Percentiles rank a stretch among this genome's conserved stretches.
phyloP scores from a whole-genome alignment of 495 filamentous ascomycete species.

The Lepidopterella palustris region DNA sequence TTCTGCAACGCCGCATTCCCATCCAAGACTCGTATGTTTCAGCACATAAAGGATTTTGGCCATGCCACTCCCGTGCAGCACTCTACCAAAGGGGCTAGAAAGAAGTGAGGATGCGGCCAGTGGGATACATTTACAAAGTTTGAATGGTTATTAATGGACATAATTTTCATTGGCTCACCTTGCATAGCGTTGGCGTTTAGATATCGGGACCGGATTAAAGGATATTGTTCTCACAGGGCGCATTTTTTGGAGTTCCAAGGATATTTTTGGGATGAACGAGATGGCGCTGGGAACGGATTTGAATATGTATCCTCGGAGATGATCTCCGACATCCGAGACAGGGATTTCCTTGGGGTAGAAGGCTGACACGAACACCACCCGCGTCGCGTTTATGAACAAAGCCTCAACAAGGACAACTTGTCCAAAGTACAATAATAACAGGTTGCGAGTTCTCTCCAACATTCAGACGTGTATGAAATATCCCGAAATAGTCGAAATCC shows the following conservation, averaged over 20 bases:
- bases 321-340: no score
- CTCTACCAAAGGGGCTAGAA: slow-evolving; percentile 7
- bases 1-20: slow-evolving; percentile 56
- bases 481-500: neutral
- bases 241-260: neutral
- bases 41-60: slow-evolving; percentile 58
- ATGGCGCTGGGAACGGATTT: no score
- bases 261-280: no score
- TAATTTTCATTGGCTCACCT: neutral
- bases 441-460: no score
- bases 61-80: slow-evolving; percentile 52
- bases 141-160: neutral
- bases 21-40: slow-evolving; percentile 64
- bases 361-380: no score
- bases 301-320: no score
- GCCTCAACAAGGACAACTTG: no score
- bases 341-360: no score
- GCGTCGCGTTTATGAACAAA: no score
- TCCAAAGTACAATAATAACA: no score
- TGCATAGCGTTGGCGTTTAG: neutral
- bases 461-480: neutral
- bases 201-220: neutral
- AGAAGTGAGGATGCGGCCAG: neutral
- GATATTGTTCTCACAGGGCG: neutral
- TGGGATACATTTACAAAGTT: neutral